phyloP scores from a whole-genome alignment of 1,284 basidiomycete genomes.

The Mycena citricolor region DNA sequence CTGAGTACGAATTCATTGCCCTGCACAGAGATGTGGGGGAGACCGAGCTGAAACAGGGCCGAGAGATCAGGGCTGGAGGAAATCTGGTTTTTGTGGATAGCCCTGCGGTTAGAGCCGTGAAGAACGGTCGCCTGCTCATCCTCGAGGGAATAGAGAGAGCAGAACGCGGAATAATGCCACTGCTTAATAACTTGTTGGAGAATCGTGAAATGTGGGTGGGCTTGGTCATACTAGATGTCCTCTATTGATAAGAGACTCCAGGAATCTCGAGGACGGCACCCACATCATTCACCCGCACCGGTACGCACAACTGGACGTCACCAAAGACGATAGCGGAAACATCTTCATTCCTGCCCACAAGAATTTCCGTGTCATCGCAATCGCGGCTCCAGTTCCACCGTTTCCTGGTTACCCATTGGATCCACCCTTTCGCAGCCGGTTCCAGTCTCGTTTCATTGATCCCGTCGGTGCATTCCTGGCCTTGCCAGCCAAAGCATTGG shows the following conservation, averaged over 20 bases:
- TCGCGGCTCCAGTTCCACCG: conserved; percentile 64
- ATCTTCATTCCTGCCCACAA: conserved; percentile 60
- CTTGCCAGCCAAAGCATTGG: conserved; percentile 29
- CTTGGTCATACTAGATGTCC: background rate
- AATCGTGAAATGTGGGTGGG: conserved; percentile 59
- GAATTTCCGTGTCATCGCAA: conserved; percentile 64
- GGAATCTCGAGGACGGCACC: conserved; percentile 69
- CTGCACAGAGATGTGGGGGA: conserved; percentile 68
- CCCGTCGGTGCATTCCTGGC: conserved; percentile 55
- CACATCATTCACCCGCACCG: conserved; percentile 69
- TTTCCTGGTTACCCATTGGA: conserved; percentile 67
- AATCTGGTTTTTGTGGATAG: conserved; percentile 65
- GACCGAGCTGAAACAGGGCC: conserved; percentile 67
- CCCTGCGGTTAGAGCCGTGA: conserved; percentile 63
- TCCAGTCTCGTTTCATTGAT: conserved; percentile 66
- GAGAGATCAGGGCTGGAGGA: conserved; percentile 60
- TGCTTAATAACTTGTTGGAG: conserved; percentile 66
- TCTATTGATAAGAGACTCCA: conserved; percentile 24
- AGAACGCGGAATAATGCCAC: conserved; percentile 61
- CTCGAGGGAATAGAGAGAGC: conserved; percentile 71
- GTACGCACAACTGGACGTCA: conserved; percentile 46
- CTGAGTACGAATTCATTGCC: conserved; percentile 66
- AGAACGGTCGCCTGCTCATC: conserved; percentile 62
- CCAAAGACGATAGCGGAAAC: conserved; percentile 34
- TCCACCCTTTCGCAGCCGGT: conserved; percentile 67